A percentile compares a stretch with the other conserved stretches of the same genome.
phyloP scores from a whole-genome alignment of 2,329 filamentous ascomycete species.

The Penicillium sp. region DNA sequence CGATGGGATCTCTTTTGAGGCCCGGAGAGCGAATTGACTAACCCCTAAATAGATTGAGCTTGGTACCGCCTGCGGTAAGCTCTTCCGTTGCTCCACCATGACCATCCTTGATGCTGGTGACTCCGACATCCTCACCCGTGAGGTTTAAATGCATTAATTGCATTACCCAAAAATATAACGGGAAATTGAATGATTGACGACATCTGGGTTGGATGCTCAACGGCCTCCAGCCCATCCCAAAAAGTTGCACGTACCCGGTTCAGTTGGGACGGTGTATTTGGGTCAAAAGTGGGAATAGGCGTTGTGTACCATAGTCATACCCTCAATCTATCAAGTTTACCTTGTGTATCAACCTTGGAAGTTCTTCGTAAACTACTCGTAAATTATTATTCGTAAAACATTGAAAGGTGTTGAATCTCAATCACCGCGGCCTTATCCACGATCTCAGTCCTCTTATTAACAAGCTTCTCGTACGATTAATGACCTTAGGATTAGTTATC shows the following conservation, averaged over 20 bases:
- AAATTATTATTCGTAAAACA: neutral
- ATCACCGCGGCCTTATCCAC: too few species aligned
- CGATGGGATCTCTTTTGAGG: constrained; percentile 24
- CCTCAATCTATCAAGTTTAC: constrained; percentile 5
- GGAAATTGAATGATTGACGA: constrained; percentile 13
- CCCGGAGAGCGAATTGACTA: constrained; percentile 29
- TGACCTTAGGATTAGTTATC: too few species aligned
- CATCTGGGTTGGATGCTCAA: constrained; percentile 1
- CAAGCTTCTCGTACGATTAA: neutral
- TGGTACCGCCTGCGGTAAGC: constrained; percentile 97
- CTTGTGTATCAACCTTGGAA: neutral
- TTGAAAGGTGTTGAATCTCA: neutral
- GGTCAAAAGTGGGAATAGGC: constrained; percentile 3
- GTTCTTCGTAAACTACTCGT: neutral
- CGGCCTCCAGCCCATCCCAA: neutral
- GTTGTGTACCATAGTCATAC: constrained; percentile 4
- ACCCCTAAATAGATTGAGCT: constrained; percentile 77
- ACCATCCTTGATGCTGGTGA: constrained; percentile 95
- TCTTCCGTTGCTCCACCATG: constrained; percentile 98
- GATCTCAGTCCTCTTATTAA: neutral
- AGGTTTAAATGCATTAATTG: constrained; percentile 1
- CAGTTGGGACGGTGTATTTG: neutral
- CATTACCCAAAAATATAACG: neutral
- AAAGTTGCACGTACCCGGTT: neutral
- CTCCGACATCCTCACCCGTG: constrained; percentile 78